These are phyloP conservation scores for Botrytis fabae DNA, from an alignment of 2,329 filamentous ascomycete species.

Conservation along the genomic window DNA sequence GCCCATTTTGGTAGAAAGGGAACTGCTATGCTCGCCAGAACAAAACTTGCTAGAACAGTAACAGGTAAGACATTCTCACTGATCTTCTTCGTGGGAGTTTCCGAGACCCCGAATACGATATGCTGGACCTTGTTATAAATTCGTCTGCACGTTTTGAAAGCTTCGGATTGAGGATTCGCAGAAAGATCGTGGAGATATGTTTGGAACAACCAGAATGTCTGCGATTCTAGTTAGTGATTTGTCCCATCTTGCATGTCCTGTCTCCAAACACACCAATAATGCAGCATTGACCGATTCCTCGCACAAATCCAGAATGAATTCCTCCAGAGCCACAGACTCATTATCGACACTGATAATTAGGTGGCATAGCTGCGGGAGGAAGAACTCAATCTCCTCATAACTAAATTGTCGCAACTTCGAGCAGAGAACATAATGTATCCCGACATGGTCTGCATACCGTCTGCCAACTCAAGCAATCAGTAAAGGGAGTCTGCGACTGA, in stretches of 20 bases:
- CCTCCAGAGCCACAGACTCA: slow-evolving; percentile 87
- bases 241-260: slow-evolving; percentile 1
- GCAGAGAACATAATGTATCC: slow-evolving; percentile 86
- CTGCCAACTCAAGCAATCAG: slow-evolving; percentile 47
- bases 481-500: slow-evolving; percentile 16
- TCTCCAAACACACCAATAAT: slow-evolving; percentile 62
- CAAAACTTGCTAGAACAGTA: slow-evolving; percentile 76
- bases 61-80: slow-evolving; percentile 80
- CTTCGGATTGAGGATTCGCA: slow-evolving; percentile 68
- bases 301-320: slow-evolving; percentile 82
- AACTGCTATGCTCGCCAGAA: slow-evolving; percentile 73
- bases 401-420: slow-evolving; percentile 86
- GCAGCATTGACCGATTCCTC: slow-evolving; percentile 85
- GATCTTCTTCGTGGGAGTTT: slow-evolving; percentile 70
- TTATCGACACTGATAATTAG: slow-evolving; percentile 86
- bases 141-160: slow-evolving; percentile 79
- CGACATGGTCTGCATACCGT: slow-evolving; percentile 85
- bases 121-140: slow-evolving; percentile 88
- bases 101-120: slow-evolving; percentile 78
- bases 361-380: slow-evolving; percentile 84
- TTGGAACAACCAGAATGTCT: slow-evolving; percentile 92
- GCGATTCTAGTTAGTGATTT: slow-evolving; percentile 28
- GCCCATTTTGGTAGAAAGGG: slow-evolving; percentile 76
- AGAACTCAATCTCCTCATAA: slow-evolving; percentile 92
- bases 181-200: slow-evolving; percentile 83